phyloP scores from a whole-genome alignment of 1,284 basidiomycete genomes.

The Tylopilus orsonianus region DNA sequence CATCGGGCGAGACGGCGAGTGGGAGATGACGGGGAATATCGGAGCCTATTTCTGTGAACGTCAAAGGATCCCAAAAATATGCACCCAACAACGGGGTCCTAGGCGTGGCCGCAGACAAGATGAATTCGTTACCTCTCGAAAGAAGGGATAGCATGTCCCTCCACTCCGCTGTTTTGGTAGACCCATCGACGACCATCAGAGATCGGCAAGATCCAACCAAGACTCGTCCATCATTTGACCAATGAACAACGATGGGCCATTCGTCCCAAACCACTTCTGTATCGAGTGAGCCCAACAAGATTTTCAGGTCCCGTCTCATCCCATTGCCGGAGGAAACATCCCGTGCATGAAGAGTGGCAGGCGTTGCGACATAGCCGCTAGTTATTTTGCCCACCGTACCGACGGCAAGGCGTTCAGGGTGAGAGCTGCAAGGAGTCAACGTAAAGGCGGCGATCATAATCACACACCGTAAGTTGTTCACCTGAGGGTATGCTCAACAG shows the following conservation, averaged over 20 bases:
- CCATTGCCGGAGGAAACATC: neutral
- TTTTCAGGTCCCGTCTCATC: neutral
- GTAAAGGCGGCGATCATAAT: neutral
- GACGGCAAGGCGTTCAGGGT: neutral
- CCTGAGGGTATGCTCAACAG: neutral
- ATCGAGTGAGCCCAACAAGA: slow-evolving; percentile 3
- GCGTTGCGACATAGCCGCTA: neutral
- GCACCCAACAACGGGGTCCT: neutral
- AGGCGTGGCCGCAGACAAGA: neutral
- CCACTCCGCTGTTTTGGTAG: neutral
- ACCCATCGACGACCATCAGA: neutral
- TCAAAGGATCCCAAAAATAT: slow-evolving; percentile 6
- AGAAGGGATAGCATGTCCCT: slow-evolving; percentile 1
- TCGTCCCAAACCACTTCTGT: slow-evolving; percentile 1
- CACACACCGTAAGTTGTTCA: neutral
- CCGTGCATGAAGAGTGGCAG: slow-evolving; percentile 6
- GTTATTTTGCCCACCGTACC: slow-evolving; percentile 1
- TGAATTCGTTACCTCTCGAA: neutral
- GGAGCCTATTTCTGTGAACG: neutral
- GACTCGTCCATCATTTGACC: neutral
- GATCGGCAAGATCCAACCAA: slow-evolving; percentile 4
- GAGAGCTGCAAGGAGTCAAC: slow-evolving; percentile 3
- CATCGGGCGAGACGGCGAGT: neutral
- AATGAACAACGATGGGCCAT: slow-evolving; percentile 1
- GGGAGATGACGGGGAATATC: neutral